A percentile compares a stretch with the other conserved stretches of the same genome.
Evolutionary conservation across 1,284 basidiomycete species (phyloP).

Genomic region (Cerrena zonata): DNA sequence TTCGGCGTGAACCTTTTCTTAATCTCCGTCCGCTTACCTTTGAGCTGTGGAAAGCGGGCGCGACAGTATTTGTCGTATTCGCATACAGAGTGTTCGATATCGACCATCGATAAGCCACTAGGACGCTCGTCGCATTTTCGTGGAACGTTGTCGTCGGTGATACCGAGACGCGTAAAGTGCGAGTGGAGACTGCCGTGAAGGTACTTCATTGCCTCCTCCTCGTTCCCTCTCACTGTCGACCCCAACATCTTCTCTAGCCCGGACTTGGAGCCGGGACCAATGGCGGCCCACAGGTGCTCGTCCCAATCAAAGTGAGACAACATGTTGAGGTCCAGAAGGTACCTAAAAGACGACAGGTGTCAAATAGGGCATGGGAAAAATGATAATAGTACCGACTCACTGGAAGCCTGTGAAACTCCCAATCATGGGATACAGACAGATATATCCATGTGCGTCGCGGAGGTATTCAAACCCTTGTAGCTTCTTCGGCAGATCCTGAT

Average conservation of each 20-base stretch:
- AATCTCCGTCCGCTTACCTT: slow-evolving; percentile 23
- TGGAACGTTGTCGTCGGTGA: slow-evolving; percentile 24
- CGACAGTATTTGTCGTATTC: slow-evolving; percentile 41
- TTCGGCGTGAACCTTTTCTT: slow-evolving; percentile 19
- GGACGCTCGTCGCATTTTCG: slow-evolving; percentile 18
- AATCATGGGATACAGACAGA: slow-evolving; percentile 34
- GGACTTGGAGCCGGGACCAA: slow-evolving; percentile 35
- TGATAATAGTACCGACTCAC: slow-evolving; percentile 21
- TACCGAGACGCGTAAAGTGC: slow-evolving; percentile 33
- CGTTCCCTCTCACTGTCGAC: slow-evolving; percentile 23
- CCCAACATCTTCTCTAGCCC: slow-evolving; percentile 41
- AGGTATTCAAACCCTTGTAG: slow-evolving; percentile 29
- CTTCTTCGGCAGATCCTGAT: slow-evolving; percentile 29
- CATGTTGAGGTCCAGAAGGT: slow-evolving; percentile 40
- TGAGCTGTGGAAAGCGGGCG: slow-evolving; percentile 25
- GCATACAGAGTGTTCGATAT: slow-evolving; percentile 43
- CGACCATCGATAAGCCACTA: slow-evolving; percentile 31
- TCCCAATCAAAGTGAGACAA: slow-evolving; percentile 32
- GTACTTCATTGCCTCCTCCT: slow-evolving; percentile 34
- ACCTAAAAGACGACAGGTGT: slow-evolving; percentile 18
- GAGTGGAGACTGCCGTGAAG: slow-evolving; percentile 33
- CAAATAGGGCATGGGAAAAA: background rate
- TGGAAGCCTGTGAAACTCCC: slow-evolving; percentile 38
- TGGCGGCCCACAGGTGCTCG: slow-evolving; percentile 37
- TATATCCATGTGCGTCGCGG: slow-evolving; percentile 33